phyloP scores from a whole-genome alignment of 192 early-diverging fungal species.

The Coemansia sp. region DNA sequence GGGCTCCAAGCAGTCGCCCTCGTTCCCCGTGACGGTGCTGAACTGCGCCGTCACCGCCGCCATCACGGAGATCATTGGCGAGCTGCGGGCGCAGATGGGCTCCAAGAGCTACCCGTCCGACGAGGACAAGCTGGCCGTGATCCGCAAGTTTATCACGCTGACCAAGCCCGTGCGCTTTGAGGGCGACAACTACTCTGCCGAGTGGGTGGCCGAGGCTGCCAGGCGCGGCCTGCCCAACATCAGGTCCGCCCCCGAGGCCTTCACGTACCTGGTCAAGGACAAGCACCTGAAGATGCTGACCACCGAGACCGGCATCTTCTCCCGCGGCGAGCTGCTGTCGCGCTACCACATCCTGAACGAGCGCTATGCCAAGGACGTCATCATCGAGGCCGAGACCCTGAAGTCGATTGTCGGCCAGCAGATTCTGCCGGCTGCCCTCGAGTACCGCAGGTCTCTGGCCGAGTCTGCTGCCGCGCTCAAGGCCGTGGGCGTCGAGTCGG shows the following conservation, averaged over 20 bases:
- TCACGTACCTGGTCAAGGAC: constrained; percentile 71
- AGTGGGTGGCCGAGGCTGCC: constrained; percentile 90
- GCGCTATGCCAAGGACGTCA: constrained; percentile 95
- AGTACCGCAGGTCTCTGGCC: constrained; percentile 85
- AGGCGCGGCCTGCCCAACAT: constrained; percentile 97
- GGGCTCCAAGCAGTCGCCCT: constrained; percentile 95
- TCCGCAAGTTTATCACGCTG: constrained; percentile 74
- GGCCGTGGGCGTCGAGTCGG: constrained; percentile 51
- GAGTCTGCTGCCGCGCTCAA: constrained; percentile 77
- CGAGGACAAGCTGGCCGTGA: constrained; percentile 87
- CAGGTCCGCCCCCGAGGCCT: constrained; percentile 84
- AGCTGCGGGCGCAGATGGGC: constrained; percentile 79
- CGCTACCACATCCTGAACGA: constrained; percentile 95
- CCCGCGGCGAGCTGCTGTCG: constrained; percentile 80
- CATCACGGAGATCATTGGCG: constrained; percentile 67
- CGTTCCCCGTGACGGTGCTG: constrained; percentile 91
- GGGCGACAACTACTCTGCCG: constrained; percentile 96
- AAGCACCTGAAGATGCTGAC: constrained; percentile 75
- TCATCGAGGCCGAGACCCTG: constrained; percentile 91
- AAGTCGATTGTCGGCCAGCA: constrained; percentile 75
- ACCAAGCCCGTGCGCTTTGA: constrained; percentile 86
- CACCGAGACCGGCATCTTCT: constrained; percentile 77
- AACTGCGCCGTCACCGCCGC: constrained; percentile 90
- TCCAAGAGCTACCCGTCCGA: constrained; percentile 76
- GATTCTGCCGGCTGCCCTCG: constrained; percentile 84